Conservation (phyloP, 2,329 filamentous ascomycete genomes). For the Elsinoe perseae region DNA sequence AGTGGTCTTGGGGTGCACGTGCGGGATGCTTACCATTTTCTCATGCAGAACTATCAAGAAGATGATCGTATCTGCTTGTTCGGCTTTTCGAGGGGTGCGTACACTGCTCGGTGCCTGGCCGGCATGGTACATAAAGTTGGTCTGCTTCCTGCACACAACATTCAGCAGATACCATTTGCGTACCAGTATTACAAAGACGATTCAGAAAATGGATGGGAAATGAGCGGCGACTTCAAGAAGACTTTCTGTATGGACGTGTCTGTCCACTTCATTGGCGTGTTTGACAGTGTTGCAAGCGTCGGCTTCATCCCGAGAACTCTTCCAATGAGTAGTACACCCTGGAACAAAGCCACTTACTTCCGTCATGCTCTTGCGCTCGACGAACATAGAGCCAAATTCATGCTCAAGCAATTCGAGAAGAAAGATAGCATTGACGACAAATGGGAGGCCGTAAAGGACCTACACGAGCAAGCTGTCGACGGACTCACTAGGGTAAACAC, state of each 20-base stretch:
- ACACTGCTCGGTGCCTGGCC: conserved; percentile 44
- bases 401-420: conserved; percentile 33
- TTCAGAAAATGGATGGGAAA: conserved; percentile 33
- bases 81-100: conserved; percentile 44
- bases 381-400: conserved; percentile 40
- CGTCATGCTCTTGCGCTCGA: conserved; percentile 40
- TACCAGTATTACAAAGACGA: conserved; percentile 41
- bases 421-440: conserved; percentile 22
- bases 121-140: conserved; percentile 41
- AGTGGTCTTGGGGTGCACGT: conserved; percentile 37
- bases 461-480: conserved; percentile 1
- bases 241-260: conserved; percentile 39
- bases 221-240: conserved; percentile 37
- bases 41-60: conserved; percentile 43
- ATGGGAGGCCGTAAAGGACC: not conserved
- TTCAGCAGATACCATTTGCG: conserved; percentile 35
- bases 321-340: conserved; percentile 34
- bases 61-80: conserved; percentile 44
- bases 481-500: too few relatives aligned
- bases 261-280: conserved; percentile 40
- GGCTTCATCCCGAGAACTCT: conserved; percentile 35
- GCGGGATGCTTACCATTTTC: conserved; percentile 37
- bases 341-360: conserved; percentile 33
- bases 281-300: conserved; percentile 37
- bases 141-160: conserved; percentile 29